Conservation (phyloP, 768 basidiomycete species). For the Pulveroboletus sp. region DNA sequence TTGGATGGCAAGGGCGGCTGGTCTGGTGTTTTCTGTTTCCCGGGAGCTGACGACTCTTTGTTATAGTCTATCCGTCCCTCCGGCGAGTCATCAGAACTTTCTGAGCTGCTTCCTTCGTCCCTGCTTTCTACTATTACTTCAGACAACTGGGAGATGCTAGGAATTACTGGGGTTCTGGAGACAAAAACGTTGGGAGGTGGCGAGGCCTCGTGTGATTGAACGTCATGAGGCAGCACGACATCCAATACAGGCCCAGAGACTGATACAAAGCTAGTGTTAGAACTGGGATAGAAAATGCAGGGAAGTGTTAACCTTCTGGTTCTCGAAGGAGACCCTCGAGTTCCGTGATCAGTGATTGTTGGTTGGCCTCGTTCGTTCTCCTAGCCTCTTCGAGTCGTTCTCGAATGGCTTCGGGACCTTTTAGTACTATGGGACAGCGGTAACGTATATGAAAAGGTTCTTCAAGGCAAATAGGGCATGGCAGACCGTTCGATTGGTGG, state of each 20-base stretch:
- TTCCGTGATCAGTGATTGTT: constrained; percentile 37
- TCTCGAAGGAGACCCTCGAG: constrained; percentile 35
- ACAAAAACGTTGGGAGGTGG: constrained; percentile 2
- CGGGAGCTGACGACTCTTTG: constrained; percentile 2
- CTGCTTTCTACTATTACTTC: constrained; percentile 36
- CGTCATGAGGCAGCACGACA: constrained; percentile 1
- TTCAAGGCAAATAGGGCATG: constrained; percentile 47
- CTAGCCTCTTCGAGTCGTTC: constrained; percentile 45
- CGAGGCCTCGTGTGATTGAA: neutral
- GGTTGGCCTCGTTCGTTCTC: constrained; percentile 18
- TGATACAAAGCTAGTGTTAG: constrained; percentile 12
- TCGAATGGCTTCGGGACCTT: constrained; percentile 42
- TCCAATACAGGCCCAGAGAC: neutral
- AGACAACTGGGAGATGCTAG: constrained; percentile 30
- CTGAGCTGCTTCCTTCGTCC: constrained; percentile 41
- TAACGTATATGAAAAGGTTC: constrained; percentile 46
- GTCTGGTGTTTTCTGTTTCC: neutral
- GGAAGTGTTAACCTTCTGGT: constrained; percentile 24
- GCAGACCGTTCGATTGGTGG: constrained; percentile 3
- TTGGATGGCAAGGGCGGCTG: constrained; percentile 6
- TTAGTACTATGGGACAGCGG: constrained; percentile 46
- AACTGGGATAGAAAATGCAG: neutral
- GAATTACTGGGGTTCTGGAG: constrained; percentile 20
- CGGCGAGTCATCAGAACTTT: constrained; percentile 28
- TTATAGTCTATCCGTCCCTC: constrained; percentile 16